Conservation (phyloP, 768 basidiomycete genomes). For the Suillus sp. region DNA sequence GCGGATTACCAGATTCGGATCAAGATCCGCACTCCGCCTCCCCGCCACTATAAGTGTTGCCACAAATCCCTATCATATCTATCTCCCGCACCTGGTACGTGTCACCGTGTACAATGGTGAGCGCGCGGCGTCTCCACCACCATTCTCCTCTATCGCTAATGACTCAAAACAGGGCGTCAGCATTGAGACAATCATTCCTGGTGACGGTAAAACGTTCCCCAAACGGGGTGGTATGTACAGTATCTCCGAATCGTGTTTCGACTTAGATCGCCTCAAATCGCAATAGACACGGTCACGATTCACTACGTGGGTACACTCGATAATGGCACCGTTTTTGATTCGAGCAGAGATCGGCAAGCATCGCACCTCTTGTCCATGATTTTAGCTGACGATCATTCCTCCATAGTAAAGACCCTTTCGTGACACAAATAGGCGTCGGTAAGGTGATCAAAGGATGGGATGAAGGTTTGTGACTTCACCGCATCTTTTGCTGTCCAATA, state of each 20-base stretch:
- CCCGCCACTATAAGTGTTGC: slow-evolving; percentile 44
- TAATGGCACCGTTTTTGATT: slow-evolving; percentile 72
- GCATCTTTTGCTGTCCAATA: not conserved
- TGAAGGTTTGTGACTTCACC: slow-evolving; percentile 56
- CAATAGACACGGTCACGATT: slow-evolving; percentile 66
- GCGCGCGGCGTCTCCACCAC: slow-evolving; percentile 14
- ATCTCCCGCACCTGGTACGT: slow-evolving; percentile 30
- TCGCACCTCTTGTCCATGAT: slow-evolving; percentile 12
- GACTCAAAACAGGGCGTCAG: slow-evolving; percentile 61
- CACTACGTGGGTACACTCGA: slow-evolving; percentile 78
- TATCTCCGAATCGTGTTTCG: slow-evolving; percentile 14
- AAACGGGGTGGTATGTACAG: slow-evolving; percentile 63
- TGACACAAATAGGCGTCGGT: slow-evolving; percentile 73
- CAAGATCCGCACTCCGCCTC: slow-evolving; percentile 74
- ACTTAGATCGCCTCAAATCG: slow-evolving; percentile 28
- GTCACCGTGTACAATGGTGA: slow-evolving; percentile 36
- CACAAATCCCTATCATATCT: slow-evolving; percentile 25
- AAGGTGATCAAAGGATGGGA: slow-evolving; percentile 92
- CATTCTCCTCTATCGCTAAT: slow-evolving; percentile 9
- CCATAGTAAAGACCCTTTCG: slow-evolving; percentile 60
- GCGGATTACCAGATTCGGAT: slow-evolving; percentile 52
- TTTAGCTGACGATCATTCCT: slow-evolving; percentile 14
- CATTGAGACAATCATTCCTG: slow-evolving; percentile 56
- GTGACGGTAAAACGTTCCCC: slow-evolving; percentile 68
- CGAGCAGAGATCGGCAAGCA: slow-evolving; percentile 71